Evolutionary conservation across 2,329 filamentous ascomycete genomes (phyloP).

Genomic region (Xylariaceae sp.): DNA sequence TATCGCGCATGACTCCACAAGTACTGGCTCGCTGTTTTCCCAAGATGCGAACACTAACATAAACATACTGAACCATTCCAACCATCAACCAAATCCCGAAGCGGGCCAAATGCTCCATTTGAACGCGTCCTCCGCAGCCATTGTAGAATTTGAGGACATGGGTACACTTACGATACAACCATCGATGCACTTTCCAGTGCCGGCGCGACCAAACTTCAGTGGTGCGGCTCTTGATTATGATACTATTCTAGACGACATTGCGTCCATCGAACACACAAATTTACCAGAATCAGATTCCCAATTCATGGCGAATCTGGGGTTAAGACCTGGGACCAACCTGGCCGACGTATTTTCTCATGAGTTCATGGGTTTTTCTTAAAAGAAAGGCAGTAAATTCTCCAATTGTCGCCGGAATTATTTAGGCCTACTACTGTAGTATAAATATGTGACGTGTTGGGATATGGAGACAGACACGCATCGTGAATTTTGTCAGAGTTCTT

Average conservation of each 20-base stretch:
- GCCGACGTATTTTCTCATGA: slow-evolving; percentile 48
- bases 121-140: neutral
- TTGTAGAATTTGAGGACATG: slow-evolving; percentile 8
- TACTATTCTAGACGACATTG: slow-evolving; percentile 59
- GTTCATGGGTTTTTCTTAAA: slow-evolving; percentile 33
- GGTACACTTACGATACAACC: slow-evolving; percentile 8
- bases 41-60: neutral
- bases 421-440: no score
- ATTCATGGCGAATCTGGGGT: slow-evolving; percentile 72
- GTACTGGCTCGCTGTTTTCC: slow-evolving; percentile 4
- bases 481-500: no score
- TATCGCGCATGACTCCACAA: neutral
- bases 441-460: no score
- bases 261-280: slow-evolving; percentile 57
- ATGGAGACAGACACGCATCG: no score
- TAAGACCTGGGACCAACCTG: slow-evolving; percentile 67
- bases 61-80: slow-evolving; percentile 9
- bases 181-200: slow-evolving; percentile 15
- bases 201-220: slow-evolving; percentile 34
- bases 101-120: slow-evolving; percentile 1
- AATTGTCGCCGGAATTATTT: no score
- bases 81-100: neutral
- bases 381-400: neutral
- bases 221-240: slow-evolving; percentile 53
- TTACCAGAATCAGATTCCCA: slow-evolving; percentile 62